phyloP scores from a whole-genome alignment of 208 protist species.

The Borovskyia barvae region DNA sequence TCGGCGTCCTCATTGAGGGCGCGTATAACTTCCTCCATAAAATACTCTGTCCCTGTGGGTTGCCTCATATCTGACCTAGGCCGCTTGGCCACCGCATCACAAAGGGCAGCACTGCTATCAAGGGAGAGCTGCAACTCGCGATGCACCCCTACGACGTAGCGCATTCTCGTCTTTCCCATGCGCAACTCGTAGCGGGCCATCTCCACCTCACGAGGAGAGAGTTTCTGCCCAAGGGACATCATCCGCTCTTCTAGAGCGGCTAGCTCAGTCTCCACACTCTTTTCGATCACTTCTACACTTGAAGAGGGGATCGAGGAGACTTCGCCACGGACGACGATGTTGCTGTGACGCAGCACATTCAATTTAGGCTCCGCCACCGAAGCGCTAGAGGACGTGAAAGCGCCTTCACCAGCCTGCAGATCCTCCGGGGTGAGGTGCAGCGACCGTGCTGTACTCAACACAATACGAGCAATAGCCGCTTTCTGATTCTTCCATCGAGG shows the following conservation, averaged over 20 bases:
- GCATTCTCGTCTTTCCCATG: conserved; percentile 66
- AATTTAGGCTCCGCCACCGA: conserved; percentile 8
- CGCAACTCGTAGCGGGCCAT: conserved; percentile 79
- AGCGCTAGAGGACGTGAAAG: not conserved
- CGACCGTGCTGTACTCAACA: conserved; percentile 46
- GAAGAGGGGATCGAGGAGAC: conserved; percentile 10
- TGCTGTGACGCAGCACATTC: conserved; percentile 73
- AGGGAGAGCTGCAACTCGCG: conserved; percentile 62
- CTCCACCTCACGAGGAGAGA: conserved; percentile 44
- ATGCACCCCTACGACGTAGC: conserved; percentile 85
- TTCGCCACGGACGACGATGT: conserved; percentile 80
- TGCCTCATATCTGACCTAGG: not conserved
- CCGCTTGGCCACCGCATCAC: not conserved
- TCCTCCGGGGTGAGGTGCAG: conserved; percentile 55
- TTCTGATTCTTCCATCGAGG: conserved; percentile 76
- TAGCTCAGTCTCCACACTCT: conserved; percentile 39
- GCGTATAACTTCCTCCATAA: conserved; percentile 48
- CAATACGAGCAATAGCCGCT: conserved; percentile 43
- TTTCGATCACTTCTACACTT: not conserved
- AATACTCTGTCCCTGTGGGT: conserved; percentile 24
- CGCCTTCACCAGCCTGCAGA: conserved; percentile 41
- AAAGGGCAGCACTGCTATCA: conserved; percentile 32
- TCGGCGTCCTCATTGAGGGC: conserved; percentile 40
- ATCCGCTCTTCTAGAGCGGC: conserved; percentile 53
- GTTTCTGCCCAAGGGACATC: conserved; percentile 27